Evolutionary conservation across 208 protist species (phyloP), one percentile per base, ranked within the genome.

Genomic region (Acanthamoeba castellanii): DNA sequence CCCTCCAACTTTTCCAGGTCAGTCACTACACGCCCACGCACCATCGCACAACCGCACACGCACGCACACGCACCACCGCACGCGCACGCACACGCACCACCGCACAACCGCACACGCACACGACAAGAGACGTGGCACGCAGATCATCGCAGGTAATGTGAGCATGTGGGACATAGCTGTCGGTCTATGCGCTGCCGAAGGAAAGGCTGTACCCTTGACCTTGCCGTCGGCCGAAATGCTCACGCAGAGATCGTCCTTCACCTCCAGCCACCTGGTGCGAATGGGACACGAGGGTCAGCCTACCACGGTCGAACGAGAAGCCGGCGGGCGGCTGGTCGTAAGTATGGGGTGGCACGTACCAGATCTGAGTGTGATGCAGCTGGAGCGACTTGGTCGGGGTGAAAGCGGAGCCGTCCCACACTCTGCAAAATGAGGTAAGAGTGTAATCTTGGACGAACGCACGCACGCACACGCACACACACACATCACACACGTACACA

Each of bases 231-330:
- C 32, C 8, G 74, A 18, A 14, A 52, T 52, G 74, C 37, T 82
- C 74, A 82, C 32, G 74, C 74, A 82, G 7, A 82, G 42, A 27
- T 82, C 8, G n/a, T 25, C 42, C 42, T n/a, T 42, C 74, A 82
- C 74, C 42, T 82, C 74, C 37, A 82, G 8, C 74, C 74, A 82
- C 74, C 74, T 82, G 70, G 52, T 27, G 57, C 22, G 57, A 64
- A 8, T 64, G 57, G 57, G 22, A 13, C 3, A 72, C 20, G 25
- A 66, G 1, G 14, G 50, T 42, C 2, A 3, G 37, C 37, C 3
- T 4, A 42, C 37, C 1, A 42, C 37, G 37, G 37, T 42, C 37
- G 50, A 55, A 9, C 8, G 50, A 9, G 50, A 9, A 1, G 13
- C 50, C 14, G 8, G 3, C 50, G 8, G 13, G 14, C 52, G 16